A percentile compares a stretch with the other conserved stretches of the same genome.
Evolutionary conservation across 345 rosid species (phyloP).

Genomic region (Citrus medica): DNA sequence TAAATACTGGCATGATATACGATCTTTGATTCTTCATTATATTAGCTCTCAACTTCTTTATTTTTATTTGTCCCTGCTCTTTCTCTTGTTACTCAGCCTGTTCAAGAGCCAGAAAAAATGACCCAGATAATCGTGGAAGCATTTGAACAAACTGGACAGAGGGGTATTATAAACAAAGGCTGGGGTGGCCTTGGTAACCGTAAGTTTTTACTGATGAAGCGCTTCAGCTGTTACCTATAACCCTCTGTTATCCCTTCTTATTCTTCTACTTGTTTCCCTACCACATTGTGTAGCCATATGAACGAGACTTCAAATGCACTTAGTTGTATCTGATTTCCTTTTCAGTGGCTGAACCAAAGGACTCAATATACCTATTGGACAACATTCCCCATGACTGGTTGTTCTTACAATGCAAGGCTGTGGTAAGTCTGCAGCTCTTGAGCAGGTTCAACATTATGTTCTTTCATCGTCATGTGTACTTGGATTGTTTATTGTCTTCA

Average conservation of each 20-base stretch:
- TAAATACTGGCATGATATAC: neutral
- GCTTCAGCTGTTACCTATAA: neutral
- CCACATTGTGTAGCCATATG: neutral
- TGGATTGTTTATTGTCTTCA: neutral
- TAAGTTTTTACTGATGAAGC: slow-evolving; percentile 29
- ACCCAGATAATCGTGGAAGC: slow-evolving; percentile 79
- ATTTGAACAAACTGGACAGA: slow-evolving; percentile 69
- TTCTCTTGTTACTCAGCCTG: slow-evolving; percentile 53
- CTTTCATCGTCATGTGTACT: neutral
- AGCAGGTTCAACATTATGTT: neutral
- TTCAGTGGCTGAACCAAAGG: slow-evolving; percentile 94
- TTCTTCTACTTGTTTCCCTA: neutral
- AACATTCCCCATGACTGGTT: slow-evolving; percentile 98
- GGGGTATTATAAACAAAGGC: slow-evolving; percentile 98
- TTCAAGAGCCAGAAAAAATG: slow-evolving; percentile 87
- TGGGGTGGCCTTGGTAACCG: slow-evolving; percentile 98
- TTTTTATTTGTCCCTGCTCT: neutral
- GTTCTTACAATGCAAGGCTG: slow-evolving; percentile 96
- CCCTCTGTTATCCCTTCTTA: neutral
- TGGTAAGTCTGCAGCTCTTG: slow-evolving; percentile 53
- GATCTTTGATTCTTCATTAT: neutral
- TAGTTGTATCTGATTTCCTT: slow-evolving; percentile 23
- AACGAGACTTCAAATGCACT: neutral
- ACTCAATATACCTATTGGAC: slow-evolving; percentile 76
- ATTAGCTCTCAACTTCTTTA: neutral